phyloP scores from a whole-genome alignment of 2,329 filamentous ascomycete species.

The Ophiostoma pallidulum region DNA sequence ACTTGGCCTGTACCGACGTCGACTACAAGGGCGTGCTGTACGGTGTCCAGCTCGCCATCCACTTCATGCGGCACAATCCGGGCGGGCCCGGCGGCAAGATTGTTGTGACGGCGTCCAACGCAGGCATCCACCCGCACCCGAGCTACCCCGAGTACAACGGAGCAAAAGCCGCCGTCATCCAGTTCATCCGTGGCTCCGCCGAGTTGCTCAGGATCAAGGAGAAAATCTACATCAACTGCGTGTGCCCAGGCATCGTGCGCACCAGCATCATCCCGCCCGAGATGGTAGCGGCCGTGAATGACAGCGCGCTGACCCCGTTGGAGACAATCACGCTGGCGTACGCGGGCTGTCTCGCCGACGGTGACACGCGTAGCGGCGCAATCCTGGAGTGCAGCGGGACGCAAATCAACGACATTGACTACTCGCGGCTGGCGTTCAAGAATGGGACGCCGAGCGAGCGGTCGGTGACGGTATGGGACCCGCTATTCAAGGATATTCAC shows the following conservation, averaged over 20 bases:
- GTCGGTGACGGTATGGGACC: constrained; percentile 11
- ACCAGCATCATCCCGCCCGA: constrained; percentile 36
- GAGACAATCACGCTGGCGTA: constrained; percentile 37
- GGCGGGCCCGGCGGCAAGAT: constrained; percentile 8
- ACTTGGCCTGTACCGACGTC: constrained; percentile 37
- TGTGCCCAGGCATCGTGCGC: constrained; percentile 37
- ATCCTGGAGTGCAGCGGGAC: constrained; percentile 13
- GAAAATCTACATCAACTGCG: constrained; percentile 37
- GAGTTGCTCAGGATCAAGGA: constrained; percentile 35
- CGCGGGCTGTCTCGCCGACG: constrained; percentile 35
- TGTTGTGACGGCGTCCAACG: constrained; percentile 20
- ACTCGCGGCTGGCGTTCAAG: constrained; percentile 7
- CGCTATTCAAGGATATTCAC: constrained; percentile 13
- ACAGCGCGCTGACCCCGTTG: constrained; percentile 30
- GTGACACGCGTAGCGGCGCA: constrained; percentile 12
- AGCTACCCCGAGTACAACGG: constrained; percentile 40
- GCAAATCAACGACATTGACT: constrained; percentile 9
- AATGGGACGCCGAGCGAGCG: constrained; percentile 12
- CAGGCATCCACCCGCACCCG: constrained; percentile 33
- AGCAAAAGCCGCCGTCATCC: constrained; percentile 39
- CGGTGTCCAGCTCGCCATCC: constrained; percentile 37
- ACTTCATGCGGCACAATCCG: constrained; percentile 43
- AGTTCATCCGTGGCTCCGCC: constrained; percentile 31
- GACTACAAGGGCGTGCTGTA: constrained; percentile 43
- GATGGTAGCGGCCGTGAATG: constrained; percentile 32